These are phyloP conservation scores for Sergeia podlipaevii DNA, from an alignment of 208 protist genomes.

Conservation along the genomic window DNA sequence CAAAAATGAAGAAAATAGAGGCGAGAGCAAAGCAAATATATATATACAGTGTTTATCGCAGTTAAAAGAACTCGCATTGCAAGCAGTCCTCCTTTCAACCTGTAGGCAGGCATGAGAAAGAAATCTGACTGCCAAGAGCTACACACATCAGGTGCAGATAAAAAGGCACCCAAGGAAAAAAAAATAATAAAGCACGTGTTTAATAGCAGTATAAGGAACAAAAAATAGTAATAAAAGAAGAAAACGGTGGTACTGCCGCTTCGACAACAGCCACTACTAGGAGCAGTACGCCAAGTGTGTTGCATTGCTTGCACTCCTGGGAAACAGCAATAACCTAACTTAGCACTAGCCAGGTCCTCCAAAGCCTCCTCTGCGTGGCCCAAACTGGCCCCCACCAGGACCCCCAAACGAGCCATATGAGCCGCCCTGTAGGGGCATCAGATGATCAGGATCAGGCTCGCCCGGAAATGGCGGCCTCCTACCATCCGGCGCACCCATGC, in stretches of 20 bases:
- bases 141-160: not conserved
- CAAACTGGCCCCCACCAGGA: constrained; percentile 60
- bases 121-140: too few relatives aligned
- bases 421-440: constrained; percentile 38
- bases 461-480: constrained; percentile 42
- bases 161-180: not conserved
- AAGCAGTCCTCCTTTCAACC: too few relatives aligned
- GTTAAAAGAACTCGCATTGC: too few relatives aligned
- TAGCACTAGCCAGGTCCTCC: too few relatives aligned
- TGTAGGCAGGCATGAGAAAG: too few relatives aligned
- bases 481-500: not conserved
- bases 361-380: constrained; percentile 13
- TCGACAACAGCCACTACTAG: constrained; percentile 1
- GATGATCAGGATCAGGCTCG: constrained; percentile 73
- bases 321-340: too few relatives aligned
- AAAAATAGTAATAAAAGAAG: not conserved
- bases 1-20: too few relatives aligned
- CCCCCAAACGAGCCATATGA: constrained; percentile 32
- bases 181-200: constrained; percentile 3
- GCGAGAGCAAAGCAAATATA: too few relatives aligned
- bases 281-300: too few relatives aligned
- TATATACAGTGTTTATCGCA: too few relatives aligned
- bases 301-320: too few relatives aligned
- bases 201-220: constrained; percentile 1
- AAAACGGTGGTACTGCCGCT: constrained; percentile 11